Conservation (phyloP, 2,329 filamentous ascomycete genomes). For the Aplosporella prunicola region DNA sequence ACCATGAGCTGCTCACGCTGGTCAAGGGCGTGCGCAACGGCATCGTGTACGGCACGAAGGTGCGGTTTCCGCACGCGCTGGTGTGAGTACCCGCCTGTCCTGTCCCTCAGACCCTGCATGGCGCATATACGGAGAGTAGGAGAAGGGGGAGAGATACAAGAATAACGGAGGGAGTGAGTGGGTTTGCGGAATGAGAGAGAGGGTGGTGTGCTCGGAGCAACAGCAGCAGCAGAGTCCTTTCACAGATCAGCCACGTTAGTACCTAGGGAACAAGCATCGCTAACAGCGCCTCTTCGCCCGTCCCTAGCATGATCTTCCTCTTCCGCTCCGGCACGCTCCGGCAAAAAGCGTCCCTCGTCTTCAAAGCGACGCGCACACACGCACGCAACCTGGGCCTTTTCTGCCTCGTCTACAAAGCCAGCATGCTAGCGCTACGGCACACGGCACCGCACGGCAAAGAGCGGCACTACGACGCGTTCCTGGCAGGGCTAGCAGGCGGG, state of each 20-base stretch:
- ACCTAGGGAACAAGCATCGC: too few relatives aligned
- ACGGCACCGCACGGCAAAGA: slow-evolving; percentile 42
- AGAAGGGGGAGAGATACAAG: neutral
- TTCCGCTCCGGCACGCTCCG: slow-evolving; percentile 79
- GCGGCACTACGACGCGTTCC: slow-evolving; percentile 71
- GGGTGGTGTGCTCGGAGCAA: too few relatives aligned
- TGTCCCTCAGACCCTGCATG: neutral
- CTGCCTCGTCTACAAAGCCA: slow-evolving; percentile 78
- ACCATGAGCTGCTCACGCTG: slow-evolving; percentile 76
- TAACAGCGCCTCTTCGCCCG: too few relatives aligned
- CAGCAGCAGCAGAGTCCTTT: too few relatives aligned
- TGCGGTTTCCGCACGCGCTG: slow-evolving; percentile 94
- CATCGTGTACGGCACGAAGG: slow-evolving; percentile 91
- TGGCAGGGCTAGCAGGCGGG: slow-evolving; percentile 79
- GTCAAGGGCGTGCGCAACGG: slow-evolving; percentile 94
- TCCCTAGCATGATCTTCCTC: slow-evolving; percentile 95
- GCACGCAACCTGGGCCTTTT: slow-evolving; percentile 88
- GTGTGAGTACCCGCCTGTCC: slow-evolving; percentile 45
- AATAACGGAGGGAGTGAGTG: too few relatives aligned
- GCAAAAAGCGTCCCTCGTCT: slow-evolving; percentile 67
- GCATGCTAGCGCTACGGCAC: slow-evolving; percentile 65
- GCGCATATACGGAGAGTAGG: neutral
- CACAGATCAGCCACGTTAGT: too few relatives aligned
- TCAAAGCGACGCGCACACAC: slow-evolving; percentile 81
- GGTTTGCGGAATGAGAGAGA: too few relatives aligned